Evolutionary conservation across 768 basidiomycete genomes (phyloP).

Genomic region (Cystoderma amianthinum): DNA sequence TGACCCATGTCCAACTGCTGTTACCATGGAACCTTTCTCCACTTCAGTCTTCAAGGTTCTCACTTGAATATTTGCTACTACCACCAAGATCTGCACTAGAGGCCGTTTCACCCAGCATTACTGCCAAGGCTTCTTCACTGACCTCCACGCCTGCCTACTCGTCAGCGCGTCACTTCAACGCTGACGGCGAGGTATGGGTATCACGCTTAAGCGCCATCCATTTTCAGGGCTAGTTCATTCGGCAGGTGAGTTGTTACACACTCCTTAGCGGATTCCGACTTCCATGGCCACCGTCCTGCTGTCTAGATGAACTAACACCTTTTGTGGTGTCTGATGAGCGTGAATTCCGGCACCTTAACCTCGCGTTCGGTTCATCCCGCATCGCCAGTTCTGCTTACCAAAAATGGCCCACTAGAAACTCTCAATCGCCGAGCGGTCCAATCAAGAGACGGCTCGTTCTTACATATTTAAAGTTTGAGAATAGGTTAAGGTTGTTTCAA

Average conservation of each 20-base stretch:
- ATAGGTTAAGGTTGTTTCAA: slow-evolving; percentile 84
- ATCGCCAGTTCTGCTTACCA: slow-evolving; percentile 65
- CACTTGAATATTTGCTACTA: slow-evolving; percentile 87
- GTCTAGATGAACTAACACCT: slow-evolving; percentile 85
- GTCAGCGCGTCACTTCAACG: slow-evolving; percentile 64
- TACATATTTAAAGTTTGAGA: slow-evolving; percentile 82
- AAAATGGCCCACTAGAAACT: slow-evolving; percentile 80
- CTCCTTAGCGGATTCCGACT: slow-evolving; percentile 82
- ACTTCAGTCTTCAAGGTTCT: slow-evolving; percentile 85
- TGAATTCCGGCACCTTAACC: slow-evolving; percentile 76
- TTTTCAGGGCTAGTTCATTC: slow-evolving; percentile 90
- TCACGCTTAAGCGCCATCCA: slow-evolving; percentile 85
- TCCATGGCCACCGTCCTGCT: slow-evolving; percentile 86
- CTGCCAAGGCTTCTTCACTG: slow-evolving; percentile 74
- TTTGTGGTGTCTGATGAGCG: slow-evolving; percentile 83
- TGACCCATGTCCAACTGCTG: slow-evolving; percentile 84
- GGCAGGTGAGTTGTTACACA: slow-evolving; percentile 88
- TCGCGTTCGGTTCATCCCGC: slow-evolving; percentile 66
- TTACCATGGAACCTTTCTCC: slow-evolving; percentile 86
- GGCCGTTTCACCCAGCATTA: slow-evolving; percentile 53
- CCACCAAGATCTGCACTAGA: slow-evolving; percentile 85
- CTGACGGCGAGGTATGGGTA: slow-evolving; percentile 80
- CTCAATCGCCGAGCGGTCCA: slow-evolving; percentile 73
- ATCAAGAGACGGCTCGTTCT: slow-evolving; percentile 79
- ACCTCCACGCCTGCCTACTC: slow-evolving; percentile 79